phyloP scores from a whole-genome alignment of 2,329 filamentous ascomycete genomes.

The Calonectria henricotiae region DNA sequence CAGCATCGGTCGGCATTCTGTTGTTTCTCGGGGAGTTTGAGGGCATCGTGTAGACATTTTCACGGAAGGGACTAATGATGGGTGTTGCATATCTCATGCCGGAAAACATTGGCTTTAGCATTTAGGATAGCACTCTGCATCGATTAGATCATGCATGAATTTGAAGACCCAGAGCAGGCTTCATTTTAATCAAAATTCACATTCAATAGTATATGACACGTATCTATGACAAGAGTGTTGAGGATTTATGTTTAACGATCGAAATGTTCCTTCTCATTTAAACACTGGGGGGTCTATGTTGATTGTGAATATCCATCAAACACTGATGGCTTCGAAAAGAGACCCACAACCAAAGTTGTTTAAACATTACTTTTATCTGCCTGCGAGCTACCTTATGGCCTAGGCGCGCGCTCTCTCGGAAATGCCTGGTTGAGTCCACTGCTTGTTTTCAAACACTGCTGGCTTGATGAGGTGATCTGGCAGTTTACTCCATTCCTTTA shows the following conservation, averaged over 20 bases:
- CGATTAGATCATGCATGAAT: slow-evolving; percentile 25
- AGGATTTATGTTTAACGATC: background rate
- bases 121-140: slow-evolving; percentile 24
- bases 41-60: slow-evolving; percentile 30
- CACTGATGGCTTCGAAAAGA: background rate
- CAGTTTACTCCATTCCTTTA: too few species aligned
- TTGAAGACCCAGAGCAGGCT: slow-evolving; percentile 18
- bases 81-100: slow-evolving; percentile 16
- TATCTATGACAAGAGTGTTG: background rate
- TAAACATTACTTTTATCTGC: too few species aligned
- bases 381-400: too few species aligned
- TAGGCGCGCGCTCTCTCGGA: too few species aligned
- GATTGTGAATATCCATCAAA: too few species aligned
- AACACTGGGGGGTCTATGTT: too few species aligned
- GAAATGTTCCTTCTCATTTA: background rate
- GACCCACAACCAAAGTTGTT: too few species aligned
- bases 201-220: background rate
- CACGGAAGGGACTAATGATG: slow-evolving; percentile 13
- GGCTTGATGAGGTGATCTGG: background rate
- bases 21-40: slow-evolving; percentile 32
- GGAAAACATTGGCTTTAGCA: slow-evolving; percentile 31
- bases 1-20: slow-evolving; percentile 32
- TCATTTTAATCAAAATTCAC: slow-evolving; percentile 29
- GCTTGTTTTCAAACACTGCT: background rate
- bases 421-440: too few species aligned